A percentile compares a stretch with the other conserved stretches of the same genome.
Conservation (phyloP, 495 filamentous ascomycete species). For the Hypomontagnella monticulosa region DNA sequence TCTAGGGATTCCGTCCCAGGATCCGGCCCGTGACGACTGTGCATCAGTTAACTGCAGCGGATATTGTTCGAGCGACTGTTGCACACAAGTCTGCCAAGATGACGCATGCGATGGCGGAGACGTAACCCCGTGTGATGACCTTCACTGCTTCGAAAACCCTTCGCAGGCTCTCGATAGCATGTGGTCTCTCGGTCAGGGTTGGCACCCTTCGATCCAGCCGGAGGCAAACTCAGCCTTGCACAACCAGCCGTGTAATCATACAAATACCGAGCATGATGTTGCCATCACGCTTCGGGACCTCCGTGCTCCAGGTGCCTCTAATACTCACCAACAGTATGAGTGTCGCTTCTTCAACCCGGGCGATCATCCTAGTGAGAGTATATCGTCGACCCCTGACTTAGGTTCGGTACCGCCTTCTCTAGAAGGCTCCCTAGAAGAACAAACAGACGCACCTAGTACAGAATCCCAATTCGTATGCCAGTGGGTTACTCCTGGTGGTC, state of each 20-base stretch:
- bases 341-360: neutral
- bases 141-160: constrained; percentile 33
- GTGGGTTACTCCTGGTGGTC: constrained; percentile 43
- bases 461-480: constrained; percentile 40
- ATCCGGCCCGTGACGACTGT: constrained; percentile 32
- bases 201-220: constrained; percentile 15
- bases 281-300: constrained; percentile 40
- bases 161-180: constrained; percentile 22
- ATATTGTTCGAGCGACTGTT: constrained; percentile 40
- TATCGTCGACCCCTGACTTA: constrained; percentile 21
- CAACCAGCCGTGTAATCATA: constrained; percentile 42
- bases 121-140: constrained; percentile 39
- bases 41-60: constrained; percentile 39
- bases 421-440: constrained; percentile 11
- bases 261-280: constrained; percentile 42
- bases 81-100: constrained; percentile 37
- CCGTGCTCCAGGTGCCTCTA: constrained; percentile 25
- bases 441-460: neutral
- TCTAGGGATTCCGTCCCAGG: constrained; percentile 13
- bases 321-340: constrained; percentile 5
- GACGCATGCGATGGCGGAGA: constrained; percentile 37
- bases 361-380: constrained; percentile 20
- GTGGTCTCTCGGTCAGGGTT: constrained; percentile 24
- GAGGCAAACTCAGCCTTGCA: constrained; percentile 10
- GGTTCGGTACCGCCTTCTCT: constrained; percentile 1